Base-by-base conservation (phyloP, 2,329 filamentous ascomycete genomes). In the Cladosporium sp. region DNA sequence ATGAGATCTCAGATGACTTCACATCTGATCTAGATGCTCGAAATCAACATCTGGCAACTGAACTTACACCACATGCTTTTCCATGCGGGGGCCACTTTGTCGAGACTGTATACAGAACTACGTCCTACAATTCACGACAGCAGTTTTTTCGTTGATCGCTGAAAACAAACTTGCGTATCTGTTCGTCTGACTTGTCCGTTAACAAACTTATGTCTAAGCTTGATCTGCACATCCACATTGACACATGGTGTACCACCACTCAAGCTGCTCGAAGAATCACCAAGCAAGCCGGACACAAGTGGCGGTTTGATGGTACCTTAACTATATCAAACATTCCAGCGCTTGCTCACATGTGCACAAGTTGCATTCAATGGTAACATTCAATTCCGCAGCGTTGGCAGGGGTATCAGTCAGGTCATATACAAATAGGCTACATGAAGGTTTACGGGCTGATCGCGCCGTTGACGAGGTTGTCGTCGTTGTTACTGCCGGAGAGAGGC, bases 331-430 rank as follows among this genome's bases (percentile, higher is more conserved):
- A 16, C 11, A 16, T n/a, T n/a, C 16, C 36, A n/a, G 11, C n/a
- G 21, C n/a, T 46, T 46, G 7, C 39, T 46, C 39, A 11, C 1
- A 11, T n/a, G 8, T 1, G 3, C 8, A 23, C 5, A 46, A 8
- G 8, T 46, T 23, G 8, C 39, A 23, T 46, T 46, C 39, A 7
- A 46, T 21, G 2, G n/a, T 13, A 46, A 10, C 8, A 8, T 21
- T 30, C 16, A 28, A 18, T 21, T 32, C 8, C 5, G 10, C 5
- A 21, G 8, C 23, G 10, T 39, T 36, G 11, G 30, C 26, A 32
- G 54, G 60, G 60, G 60, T 63, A 63, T 63, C 60, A 56, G 21
- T 63, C 49, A 56, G 49, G 49, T 63, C 60, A 48, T 63, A 56
- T 63, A 54, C 60, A 63, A 54, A 2, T 56, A 43, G 25, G 18